phyloP scores from a whole-genome alignment of 78 protist genomes.

The Dictyostelium intermedium region DNA sequence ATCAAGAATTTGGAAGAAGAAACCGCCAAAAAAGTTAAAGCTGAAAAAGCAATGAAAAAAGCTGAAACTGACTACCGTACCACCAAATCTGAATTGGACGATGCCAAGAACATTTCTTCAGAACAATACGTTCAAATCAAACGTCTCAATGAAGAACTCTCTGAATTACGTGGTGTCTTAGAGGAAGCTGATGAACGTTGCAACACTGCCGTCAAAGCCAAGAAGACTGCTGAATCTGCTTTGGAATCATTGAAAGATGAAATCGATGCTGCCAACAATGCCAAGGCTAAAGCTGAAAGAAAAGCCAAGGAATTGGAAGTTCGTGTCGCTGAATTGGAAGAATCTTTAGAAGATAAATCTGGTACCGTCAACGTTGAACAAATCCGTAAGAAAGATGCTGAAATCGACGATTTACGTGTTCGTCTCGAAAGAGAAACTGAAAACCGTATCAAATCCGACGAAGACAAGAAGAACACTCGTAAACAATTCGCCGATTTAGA shows the following conservation, averaged over 20 bases:
- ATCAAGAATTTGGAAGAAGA: slow-evolving; percentile 60
- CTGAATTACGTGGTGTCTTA: slow-evolving; percentile 55
- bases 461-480: slow-evolving; percentile 78
- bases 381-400: slow-evolving; percentile 71
- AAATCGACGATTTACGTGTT: slow-evolving; percentile 53
- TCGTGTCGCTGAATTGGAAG: slow-evolving; percentile 77
- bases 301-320: slow-evolving; percentile 75
- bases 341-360: slow-evolving; percentile 65
- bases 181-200: slow-evolving; percentile 72
- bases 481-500: slow-evolving; percentile 76
- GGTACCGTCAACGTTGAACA: slow-evolving; percentile 74
- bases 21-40: slow-evolving; percentile 37
- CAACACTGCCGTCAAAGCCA: slow-evolving; percentile 41
- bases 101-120: slow-evolving; percentile 29
- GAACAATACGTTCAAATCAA: slow-evolving; percentile 79
- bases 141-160: slow-evolving; percentile 79
- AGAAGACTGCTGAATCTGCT: slow-evolving; percentile 75
- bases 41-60: slow-evolving; percentile 62
- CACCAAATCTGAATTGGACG: slow-evolving; percentile 25
- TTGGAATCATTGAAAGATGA: slow-evolving; percentile 66
- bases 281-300: slow-evolving; percentile 81
- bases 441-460: slow-evolving; percentile 56
- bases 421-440: slow-evolving; percentile 81
- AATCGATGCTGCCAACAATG: slow-evolving; percentile 50
- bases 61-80: slow-evolving; percentile 64